These are phyloP conservation scores for Nemania serpens DNA, from an alignment of 2,329 filamentous ascomycete species.

Conservation along the genomic window DNA sequence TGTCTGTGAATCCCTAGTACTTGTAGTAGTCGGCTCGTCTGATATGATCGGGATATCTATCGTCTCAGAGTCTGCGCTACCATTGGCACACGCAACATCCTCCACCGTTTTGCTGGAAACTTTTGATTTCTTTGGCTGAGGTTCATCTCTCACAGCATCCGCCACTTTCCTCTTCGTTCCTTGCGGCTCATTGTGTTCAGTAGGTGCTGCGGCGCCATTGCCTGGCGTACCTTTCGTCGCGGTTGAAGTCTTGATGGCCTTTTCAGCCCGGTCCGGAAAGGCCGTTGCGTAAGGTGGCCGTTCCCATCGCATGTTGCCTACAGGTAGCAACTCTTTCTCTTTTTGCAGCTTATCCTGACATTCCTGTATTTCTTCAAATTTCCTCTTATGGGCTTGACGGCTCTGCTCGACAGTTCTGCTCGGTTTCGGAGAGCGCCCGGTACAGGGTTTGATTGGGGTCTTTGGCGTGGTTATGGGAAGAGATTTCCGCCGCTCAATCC, in stretches of 20 bases:
- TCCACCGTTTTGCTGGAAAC: neutral
- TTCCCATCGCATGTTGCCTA: neutral
- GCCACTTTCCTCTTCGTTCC: neutral
- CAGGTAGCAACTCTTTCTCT: neutral
- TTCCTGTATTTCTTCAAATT: neutral
- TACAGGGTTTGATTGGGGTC: neutral
- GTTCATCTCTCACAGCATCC: neutral
- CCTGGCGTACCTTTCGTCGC: no score
- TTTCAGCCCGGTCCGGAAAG: neutral
- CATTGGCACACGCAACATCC: no score
- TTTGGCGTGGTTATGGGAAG: neutral
- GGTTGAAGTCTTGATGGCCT: no score
- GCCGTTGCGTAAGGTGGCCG: neutral
- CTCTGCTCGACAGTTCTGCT: neutral
- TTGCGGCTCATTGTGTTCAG: no score
- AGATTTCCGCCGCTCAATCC: slow-evolving; percentile 9
- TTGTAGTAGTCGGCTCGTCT: no score
- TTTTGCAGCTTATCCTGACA: neutral
- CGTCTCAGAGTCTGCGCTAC: no score
- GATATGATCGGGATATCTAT: no score
- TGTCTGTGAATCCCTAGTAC: no score
- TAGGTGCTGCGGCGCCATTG: no score
- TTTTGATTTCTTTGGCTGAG: neutral
- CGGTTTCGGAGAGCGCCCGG: neutral
- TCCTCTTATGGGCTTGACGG: neutral